Conservation (phyloP, 441 rosid species). For the Hura crepitans region DNA sequence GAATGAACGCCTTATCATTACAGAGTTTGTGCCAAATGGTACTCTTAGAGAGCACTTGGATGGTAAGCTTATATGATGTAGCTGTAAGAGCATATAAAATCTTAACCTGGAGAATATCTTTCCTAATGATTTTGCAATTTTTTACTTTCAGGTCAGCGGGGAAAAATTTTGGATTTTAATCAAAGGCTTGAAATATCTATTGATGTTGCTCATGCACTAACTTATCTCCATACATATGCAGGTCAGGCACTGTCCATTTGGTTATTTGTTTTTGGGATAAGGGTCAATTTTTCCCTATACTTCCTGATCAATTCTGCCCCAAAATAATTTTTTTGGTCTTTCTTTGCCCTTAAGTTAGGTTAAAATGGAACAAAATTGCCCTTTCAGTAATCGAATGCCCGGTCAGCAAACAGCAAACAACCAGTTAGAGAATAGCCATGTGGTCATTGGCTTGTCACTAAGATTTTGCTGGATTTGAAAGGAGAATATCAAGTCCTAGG, state of each 20-base stretch:
- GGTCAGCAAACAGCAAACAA: too few relatives aligned
- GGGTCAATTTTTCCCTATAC: too few relatives aligned
- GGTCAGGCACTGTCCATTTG: conserved; percentile 38
- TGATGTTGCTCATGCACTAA: conserved; percentile 89
- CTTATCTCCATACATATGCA: conserved; percentile 88
- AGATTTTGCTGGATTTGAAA: too few relatives aligned
- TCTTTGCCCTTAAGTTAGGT: too few relatives aligned
- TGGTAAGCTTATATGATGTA: conserved; percentile 47
- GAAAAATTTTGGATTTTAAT: conserved; percentile 71
- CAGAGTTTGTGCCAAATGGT: conserved; percentile 87
- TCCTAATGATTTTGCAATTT: conserved; percentile 16
- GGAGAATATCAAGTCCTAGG: too few relatives aligned
- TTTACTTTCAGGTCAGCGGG: conserved; percentile 49
- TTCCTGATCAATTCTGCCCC: too few relatives aligned
- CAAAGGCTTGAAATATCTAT: conserved; percentile 88
- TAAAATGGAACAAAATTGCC: too few relatives aligned
- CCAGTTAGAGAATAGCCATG: too few relatives aligned
- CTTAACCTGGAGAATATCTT: conserved; percentile 15
- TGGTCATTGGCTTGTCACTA: too few relatives aligned
- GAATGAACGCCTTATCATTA: conserved; percentile 81
- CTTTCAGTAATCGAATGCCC: too few relatives aligned
- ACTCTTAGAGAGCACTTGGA: conserved; percentile 93
- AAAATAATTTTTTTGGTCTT: too few relatives aligned
- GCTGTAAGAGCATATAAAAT: neutral
- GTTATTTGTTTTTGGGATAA: too few relatives aligned